Evolutionary conservation across 2,329 filamentous ascomycete genomes (phyloP).

Genomic region (Epichloe gansuensis): DNA sequence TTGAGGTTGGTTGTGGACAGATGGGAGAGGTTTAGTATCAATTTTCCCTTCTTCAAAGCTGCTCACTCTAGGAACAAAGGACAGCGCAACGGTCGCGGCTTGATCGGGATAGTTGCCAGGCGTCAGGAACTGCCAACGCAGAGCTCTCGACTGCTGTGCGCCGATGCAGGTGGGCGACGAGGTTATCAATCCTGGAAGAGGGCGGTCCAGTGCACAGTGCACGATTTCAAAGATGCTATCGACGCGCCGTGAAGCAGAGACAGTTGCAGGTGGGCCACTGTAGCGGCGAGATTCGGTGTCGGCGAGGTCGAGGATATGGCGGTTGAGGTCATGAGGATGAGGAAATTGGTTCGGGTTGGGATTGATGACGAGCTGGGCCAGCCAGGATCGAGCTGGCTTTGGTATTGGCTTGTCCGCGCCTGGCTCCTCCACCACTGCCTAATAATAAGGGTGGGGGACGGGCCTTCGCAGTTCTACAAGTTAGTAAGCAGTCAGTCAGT

Average conservation of each 20-base stretch:
- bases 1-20: neutral
- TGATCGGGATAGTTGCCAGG: neutral
- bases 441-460: too few species aligned
- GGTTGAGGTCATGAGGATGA: neutral
- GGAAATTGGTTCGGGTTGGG: neutral
- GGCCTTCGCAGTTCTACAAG: too few species aligned
- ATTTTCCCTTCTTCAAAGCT: neutral
- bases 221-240: neutral
- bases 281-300: neutral
- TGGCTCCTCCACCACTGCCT: too few species aligned
- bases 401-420: too few species aligned
- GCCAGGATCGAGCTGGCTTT: too few species aligned
- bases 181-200: too few species aligned
- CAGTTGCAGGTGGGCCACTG: neutral
- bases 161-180: neutral
- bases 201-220: neutral
- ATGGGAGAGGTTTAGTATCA: neutral
- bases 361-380: slow-evolving; percentile 2
- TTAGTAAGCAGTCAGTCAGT: too few species aligned
- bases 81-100: neutral
- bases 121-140: neutral
- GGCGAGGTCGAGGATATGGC: slow-evolving; percentile 1
- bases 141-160: neutral
- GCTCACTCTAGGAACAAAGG: neutral
- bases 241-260: neutral